These are phyloP conservation scores for Giardia duodenalis DNA, from an alignment of 208 protist genomes.

Conservation along the genomic window DNA sequence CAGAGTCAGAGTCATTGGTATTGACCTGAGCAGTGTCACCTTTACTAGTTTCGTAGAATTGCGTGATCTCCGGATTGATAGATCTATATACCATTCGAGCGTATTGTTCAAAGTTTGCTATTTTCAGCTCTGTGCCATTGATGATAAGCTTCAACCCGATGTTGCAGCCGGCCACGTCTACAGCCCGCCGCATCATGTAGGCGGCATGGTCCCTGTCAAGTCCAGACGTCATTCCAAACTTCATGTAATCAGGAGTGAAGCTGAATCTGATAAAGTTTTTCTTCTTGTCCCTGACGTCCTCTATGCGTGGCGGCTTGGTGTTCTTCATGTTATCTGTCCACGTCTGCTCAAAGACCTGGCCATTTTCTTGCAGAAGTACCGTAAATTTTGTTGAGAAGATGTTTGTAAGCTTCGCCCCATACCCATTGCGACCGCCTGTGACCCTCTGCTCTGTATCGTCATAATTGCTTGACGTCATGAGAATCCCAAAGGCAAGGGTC, in stretches of 20 bases:
- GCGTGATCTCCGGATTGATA: not conserved
- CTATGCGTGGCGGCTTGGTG: conserved; percentile 68
- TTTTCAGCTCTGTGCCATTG: conserved; percentile 72
- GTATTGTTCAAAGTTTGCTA: conserved; percentile 87
- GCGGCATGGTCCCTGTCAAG: conserved; percentile 84
- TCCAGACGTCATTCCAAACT: conserved; percentile 71
- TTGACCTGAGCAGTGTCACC: not conserved
- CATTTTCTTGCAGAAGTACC: conserved; percentile 70
- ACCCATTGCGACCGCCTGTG: conserved; percentile 84
- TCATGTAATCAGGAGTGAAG: conserved; percentile 86
- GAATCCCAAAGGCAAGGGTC: conserved; percentile 96
- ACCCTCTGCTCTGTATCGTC: conserved; percentile 87
- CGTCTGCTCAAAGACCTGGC: conserved; percentile 57
- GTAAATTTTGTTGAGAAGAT: conserved; percentile 82
- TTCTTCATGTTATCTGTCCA: conserved; percentile 87
- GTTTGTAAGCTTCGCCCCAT: conserved; percentile 98
- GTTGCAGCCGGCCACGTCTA: conserved; percentile 82
- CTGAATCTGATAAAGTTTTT: conserved; percentile 88
- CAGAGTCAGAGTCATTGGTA: not conserved
- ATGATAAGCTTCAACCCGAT: conserved; percentile 56
- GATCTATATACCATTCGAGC: conserved; percentile 75
- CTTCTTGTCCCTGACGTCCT: conserved; percentile 39
- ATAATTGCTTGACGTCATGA: conserved; percentile 95
- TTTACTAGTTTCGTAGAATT: not conserved
- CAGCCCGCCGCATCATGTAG: conserved; percentile 84